Evolutionary conservation across 1,139 yeast genomes (phyloP), one percentile per base, ranked within the genome.

Genomic region (Magnusiomyces fungicola): DNA sequence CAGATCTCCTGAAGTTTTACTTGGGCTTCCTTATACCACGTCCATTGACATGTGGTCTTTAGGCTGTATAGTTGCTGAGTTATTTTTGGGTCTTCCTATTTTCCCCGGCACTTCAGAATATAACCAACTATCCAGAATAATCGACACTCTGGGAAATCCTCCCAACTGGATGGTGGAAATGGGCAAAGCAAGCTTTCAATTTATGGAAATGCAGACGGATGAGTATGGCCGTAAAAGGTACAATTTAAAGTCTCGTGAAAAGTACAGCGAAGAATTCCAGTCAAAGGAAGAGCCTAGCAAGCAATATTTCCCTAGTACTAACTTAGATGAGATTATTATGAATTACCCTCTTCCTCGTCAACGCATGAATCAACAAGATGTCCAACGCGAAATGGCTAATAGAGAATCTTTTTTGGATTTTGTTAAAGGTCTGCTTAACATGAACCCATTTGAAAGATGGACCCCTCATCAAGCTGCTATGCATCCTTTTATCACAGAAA

Each of bases 1-100:
- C 67, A 75, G 99, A 54, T 88, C 96, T 0, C 99, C 99, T 0
- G 99, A 92, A 65, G 96, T 92, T 19, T 79, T 92, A 3, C 69
- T 92, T 29, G 98, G 99, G 0, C 72, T 92, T 44, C 96, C 96
- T 3, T 71, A 71, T 55, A 85, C 96, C 0, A 81, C 95, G 21
- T 81, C 96, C 7, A 92, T 92, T 51, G 99, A 92, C 66, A 89
- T 92, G 90, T 92, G 99, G 99, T 89, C 97, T 1, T 71, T 92
- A 43, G 99, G 98, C 1, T 92, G 99, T 70, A 92, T 94, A 49
- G 83, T 90, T 33, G 97, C 96, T 0, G 99, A 92, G 64, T 70
- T 92, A 49, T 92, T 89, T 60, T 69, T 92, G 50, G 99, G 99
- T 0, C 73, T 92, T 50, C 99, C 99, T 1, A 74, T 92, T 60